Evolutionary conservation across 495 filamentous ascomycete genomes (phyloP).

Genomic region (Xylaria castorea): DNA sequence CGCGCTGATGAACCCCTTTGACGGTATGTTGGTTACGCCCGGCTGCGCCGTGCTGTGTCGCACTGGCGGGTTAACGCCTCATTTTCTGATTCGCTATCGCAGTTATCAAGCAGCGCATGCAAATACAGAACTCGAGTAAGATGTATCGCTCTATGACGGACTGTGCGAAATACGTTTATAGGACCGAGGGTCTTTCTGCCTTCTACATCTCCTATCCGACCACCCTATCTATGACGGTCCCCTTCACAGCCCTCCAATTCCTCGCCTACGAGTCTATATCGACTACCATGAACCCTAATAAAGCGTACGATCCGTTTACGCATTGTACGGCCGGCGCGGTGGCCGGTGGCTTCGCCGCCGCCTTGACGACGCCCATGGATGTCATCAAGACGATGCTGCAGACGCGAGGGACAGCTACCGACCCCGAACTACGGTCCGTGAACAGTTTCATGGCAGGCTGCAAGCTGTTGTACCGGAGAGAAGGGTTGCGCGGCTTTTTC

Average conservation of each 20-base stretch:
- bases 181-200: conserved; percentile 82
- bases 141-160: conserved; percentile 81
- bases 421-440: conserved; percentile 82
- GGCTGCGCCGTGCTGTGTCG: background rate
- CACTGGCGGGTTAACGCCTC: background rate
- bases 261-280: conserved; percentile 96
- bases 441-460: conserved; percentile 84
- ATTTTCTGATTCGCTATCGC: conserved; percentile 32
- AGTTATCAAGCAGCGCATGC: conserved; percentile 99
- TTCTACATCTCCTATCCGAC: conserved; percentile 99
- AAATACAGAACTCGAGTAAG: conserved; percentile 88
- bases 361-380: conserved; percentile 92
- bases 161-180: conserved; percentile 87
- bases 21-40: conserved; percentile 67
- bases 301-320: conserved; percentile 86
- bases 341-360: conserved; percentile 92
- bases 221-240: conserved; percentile 97
- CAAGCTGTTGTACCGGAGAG: conserved; percentile 79
- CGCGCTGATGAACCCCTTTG: conserved; percentile 99
- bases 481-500: conserved; percentile 88
- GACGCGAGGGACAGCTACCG: conserved; percentile 82
- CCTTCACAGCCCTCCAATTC: conserved; percentile 96
- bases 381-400: conserved; percentile 98
- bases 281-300: conserved; percentile 85
- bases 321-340: conserved; percentile 92